These are phyloP conservation scores for Thielaviopsis ethacetica DNA, from an alignment of 2,329 filamentous ascomycete genomes.

Conservation along the genomic window DNA sequence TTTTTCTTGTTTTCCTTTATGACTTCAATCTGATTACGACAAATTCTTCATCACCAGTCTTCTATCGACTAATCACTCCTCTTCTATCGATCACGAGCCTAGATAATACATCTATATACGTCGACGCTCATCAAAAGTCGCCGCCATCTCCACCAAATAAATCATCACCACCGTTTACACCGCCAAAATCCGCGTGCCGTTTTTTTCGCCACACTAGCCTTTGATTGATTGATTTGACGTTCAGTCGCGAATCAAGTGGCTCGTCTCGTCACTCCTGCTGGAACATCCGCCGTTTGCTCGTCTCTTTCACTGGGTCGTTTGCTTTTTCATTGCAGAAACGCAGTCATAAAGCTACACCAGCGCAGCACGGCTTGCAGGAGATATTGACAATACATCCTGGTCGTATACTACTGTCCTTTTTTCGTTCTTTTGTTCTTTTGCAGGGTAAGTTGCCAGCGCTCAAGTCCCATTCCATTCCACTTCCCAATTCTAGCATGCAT, in stretches of 20 bases:
- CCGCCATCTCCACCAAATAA: not conserved
- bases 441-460: conserved; percentile 1
- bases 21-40: not conserved
- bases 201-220: not conserved
- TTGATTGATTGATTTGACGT: not conserved
- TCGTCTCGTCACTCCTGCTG: not conserved
- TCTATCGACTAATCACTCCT: not conserved
- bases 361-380: not conserved
- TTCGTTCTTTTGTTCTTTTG: not conserved
- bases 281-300: not conserved
- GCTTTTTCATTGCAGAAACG: not conserved
- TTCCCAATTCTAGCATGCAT: not conserved
- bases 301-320: not conserved
- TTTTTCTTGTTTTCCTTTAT: not conserved
- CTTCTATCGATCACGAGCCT: not conserved
- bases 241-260: not conserved
- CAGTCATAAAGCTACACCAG: not conserved
- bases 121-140: not conserved
- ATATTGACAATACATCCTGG: not conserved
- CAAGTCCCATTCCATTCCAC: not conserved
- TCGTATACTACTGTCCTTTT: not conserved
- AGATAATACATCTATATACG: not conserved
- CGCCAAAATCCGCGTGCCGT: not conserved
- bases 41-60: not conserved
- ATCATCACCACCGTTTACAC: not conserved